Percentiles rank a stretch among this genome's conserved stretches.
phyloP scores from a whole-genome alignment of 495 filamentous ascomycete species.

The Aspergillus biplanus region DNA sequence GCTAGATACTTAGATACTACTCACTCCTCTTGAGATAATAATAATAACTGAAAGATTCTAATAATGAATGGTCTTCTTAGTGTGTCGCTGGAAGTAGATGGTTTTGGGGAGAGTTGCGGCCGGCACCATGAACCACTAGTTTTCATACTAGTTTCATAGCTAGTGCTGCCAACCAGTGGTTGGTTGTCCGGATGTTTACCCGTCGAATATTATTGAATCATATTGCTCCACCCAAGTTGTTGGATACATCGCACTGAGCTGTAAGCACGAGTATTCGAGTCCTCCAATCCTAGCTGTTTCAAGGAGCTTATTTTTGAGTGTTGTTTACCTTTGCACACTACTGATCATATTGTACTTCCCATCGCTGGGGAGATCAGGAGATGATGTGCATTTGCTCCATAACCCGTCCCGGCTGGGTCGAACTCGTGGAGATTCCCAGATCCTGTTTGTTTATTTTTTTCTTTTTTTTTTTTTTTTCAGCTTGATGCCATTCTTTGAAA shows the following conservation, averaged over 20 bases:
- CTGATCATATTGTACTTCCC: not conserved
- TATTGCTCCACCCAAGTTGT: not conserved
- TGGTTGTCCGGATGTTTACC: slow-evolving; percentile 6
- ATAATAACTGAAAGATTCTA: not conserved
- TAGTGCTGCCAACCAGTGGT: slow-evolving; percentile 6
- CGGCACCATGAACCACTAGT: not conserved
- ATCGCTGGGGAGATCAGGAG: not conserved
- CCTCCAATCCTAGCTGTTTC: not conserved
- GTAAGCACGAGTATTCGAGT: not conserved
- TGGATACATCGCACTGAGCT: slow-evolving; percentile 3
- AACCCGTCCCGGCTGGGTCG: not conserved
- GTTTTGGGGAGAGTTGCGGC: slow-evolving; percentile 1
- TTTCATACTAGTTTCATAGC: not conserved
- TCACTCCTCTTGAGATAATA: not conserved
- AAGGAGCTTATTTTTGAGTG: not conserved
- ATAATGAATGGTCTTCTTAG: not conserved
- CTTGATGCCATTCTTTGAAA: too few species aligned
- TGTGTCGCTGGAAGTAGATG: not conserved
- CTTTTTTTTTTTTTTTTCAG: too few species aligned
- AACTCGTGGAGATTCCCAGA: not conserved
- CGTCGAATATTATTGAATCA: not conserved
- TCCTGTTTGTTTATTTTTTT: not conserved
- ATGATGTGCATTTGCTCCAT: not conserved
- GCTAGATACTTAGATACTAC: not conserved
- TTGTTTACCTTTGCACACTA: not conserved